Base-by-base conservation (phyloP, 2,329 filamentous ascomycete species). In the Bipolaris victoriae region DNA sequence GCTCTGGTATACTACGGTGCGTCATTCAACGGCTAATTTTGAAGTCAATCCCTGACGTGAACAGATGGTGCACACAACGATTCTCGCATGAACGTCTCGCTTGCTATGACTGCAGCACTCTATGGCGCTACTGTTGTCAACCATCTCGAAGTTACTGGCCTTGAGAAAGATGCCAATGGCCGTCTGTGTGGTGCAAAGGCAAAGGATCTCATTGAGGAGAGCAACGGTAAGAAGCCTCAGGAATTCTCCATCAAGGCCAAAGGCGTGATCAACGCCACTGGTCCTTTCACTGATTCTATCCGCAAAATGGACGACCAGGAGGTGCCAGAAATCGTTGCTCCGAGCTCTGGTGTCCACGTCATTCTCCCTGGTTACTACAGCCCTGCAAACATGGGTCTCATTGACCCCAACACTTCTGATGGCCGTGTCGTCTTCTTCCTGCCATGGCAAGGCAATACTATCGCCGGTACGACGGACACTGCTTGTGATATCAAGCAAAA, bases 401-500 rank as follows among this genome's bases (percentile, higher is more conserved):
- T 96, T 67, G 92, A 96, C 69, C 91, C 92, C 5, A 87, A 87
- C 39, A 95, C 92, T 1, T 96, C 91, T 1, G 92, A 96, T 71
- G 92, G 92, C 18, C 86, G 92, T 73, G 92, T 96, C 48, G 94
- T 96, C 71, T 96, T 96, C 85, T 96, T 96, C 83, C 83, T 96
- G 39, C 92, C 92, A 20, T 96, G 92, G 92, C 91, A 96, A 79
- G 91, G 91, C 47, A 95, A 95, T 79, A 96, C 91, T 13, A 95
- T 96, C 71, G 92, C 91, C 44, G 92, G 92, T 60, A 96, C 92
- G 5, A 96, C 91, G 7, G 92, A 96, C 72, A 88, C 90, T 37
- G 88, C 91, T 3, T 90, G 88, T 36, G 80, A 83, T 29, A 91
- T 96, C 64, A 85, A 85, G 5, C 81, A 83, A 39, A 89, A 94